These are phyloP conservation scores for Boletus insuetus DNA, from an alignment of 768 basidiomycete species.

Conservation along the genomic window DNA sequence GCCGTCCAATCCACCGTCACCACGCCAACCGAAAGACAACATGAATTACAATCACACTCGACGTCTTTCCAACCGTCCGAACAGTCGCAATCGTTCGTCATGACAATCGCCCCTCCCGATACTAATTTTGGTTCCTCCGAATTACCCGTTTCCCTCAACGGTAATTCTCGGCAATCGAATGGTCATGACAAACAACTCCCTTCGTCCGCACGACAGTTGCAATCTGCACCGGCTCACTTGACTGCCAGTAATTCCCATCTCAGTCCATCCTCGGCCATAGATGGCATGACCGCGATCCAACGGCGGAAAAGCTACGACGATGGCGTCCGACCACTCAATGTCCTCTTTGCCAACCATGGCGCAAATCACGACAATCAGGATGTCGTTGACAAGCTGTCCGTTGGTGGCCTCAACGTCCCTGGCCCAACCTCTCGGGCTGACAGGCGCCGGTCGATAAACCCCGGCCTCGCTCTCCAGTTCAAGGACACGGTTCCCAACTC, in stretches of 20 bases:
- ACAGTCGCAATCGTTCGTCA: slow-evolving; percentile 37
- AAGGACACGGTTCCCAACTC: slow-evolving; percentile 11
- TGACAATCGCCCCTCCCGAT: slow-evolving; percentile 44
- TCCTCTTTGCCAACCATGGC: slow-evolving; percentile 27
- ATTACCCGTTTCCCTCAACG: slow-evolving; percentile 4
- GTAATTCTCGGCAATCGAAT: background rate
- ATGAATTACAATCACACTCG: slow-evolving; percentile 8
- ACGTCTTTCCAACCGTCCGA: slow-evolving; percentile 20
- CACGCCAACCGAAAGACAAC: slow-evolving; percentile 21
- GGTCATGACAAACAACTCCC: background rate
- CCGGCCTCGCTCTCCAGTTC: slow-evolving; percentile 39
- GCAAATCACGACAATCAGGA: slow-evolving; percentile 13
- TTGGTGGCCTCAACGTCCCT: slow-evolving; percentile 26
- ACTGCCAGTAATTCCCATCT: slow-evolving; percentile 12
- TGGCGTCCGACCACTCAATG: slow-evolving; percentile 39
- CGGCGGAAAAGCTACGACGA: slow-evolving; percentile 47
- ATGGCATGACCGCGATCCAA: slow-evolving; percentile 3
- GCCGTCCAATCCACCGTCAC: slow-evolving; percentile 1
- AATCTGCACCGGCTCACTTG: slow-evolving; percentile 18
- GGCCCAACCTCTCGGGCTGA: slow-evolving; percentile 37
- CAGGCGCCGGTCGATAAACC: slow-evolving; percentile 55
- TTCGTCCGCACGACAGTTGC: slow-evolving; percentile 8
- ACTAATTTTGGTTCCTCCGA: background rate
- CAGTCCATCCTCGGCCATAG: slow-evolving; percentile 22
- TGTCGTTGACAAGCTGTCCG: slow-evolving; percentile 3